phyloP scores from a whole-genome alignment of 495 filamentous ascomycete species.

The Parathielavia appendiculata region DNA sequence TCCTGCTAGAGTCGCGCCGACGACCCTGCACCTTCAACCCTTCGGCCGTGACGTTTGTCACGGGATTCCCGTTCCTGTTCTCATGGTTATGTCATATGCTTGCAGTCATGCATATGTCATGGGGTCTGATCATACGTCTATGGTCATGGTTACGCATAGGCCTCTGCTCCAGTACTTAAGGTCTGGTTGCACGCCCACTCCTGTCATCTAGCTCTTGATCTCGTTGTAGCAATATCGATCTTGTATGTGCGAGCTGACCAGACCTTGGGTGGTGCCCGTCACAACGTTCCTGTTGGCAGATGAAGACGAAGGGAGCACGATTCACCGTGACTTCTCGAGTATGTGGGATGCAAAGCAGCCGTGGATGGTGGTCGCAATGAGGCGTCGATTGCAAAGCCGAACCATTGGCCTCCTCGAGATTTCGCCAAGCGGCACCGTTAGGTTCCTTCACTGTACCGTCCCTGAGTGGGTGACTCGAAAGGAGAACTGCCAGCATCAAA shows the following conservation, averaged over 20 bases:
- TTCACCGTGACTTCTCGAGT: background rate
- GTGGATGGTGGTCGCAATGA: background rate
- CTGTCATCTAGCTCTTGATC: too few species aligned
- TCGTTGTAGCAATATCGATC: too few species aligned
- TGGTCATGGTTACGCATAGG: too few species aligned
- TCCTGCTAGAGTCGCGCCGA: slow-evolving; percentile 11
- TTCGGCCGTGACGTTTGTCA: slow-evolving; percentile 17
- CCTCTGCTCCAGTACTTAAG: too few species aligned
- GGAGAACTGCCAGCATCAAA: background rate
- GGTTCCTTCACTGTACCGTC: background rate
- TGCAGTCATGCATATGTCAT: too few species aligned
- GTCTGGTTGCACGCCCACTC: too few species aligned
- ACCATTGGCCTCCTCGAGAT: slow-evolving; percentile 5
- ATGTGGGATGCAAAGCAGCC: background rate
- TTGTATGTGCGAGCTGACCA: too few species aligned
- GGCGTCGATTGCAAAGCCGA: background rate
- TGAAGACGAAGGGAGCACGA: slow-evolving; percentile 15
- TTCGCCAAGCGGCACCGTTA: background rate
- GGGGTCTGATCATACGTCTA: too few species aligned
- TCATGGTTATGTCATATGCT: too few species aligned
- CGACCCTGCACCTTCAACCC: background rate
- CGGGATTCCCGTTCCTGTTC: too few species aligned
- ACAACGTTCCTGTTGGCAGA: slow-evolving; percentile 31
- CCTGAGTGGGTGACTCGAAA: background rate
- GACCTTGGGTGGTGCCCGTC: too few species aligned